These are phyloP conservation scores for Blastobotrys chiropterorum DNA, from an alignment of 805 yeast species.

Conservation along the genomic window DNA sequence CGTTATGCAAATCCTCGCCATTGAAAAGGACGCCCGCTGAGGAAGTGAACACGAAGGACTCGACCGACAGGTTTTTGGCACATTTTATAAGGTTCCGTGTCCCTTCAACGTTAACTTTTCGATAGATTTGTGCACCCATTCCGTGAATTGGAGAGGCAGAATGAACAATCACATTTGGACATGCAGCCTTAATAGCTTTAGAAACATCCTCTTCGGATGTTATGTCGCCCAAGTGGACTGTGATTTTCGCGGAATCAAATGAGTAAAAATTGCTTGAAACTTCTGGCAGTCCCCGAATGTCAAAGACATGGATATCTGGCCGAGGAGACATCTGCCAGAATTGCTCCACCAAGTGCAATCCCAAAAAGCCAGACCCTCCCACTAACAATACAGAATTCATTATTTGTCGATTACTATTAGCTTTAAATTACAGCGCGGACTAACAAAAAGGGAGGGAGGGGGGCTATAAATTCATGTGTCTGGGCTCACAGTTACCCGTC, in stretches of 20 bases:
- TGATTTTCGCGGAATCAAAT: constrained; percentile 53
- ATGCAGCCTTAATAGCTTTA: constrained; percentile 50
- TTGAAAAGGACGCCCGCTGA: constrained; percentile 97
- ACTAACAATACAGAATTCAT: constrained; percentile 54
- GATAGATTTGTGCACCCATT: constrained; percentile 69
- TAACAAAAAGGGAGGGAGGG: background rate
- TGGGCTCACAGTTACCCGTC: background rate
- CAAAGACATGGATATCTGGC: constrained; percentile 80
- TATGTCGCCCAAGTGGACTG: constrained; percentile 74
- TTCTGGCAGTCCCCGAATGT: constrained; percentile 82
- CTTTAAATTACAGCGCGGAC: background rate
- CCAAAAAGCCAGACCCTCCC: constrained; percentile 96
- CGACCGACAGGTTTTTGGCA: constrained; percentile 42
- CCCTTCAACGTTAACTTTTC: constrained; percentile 86
- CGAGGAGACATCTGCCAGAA: constrained; percentile 59
- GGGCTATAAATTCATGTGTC: background rate
- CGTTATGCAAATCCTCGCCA: constrained; percentile 88
- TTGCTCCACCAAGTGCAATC: constrained; percentile 84
- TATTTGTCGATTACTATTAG: background rate
- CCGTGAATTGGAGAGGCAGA: constrained; percentile 98
- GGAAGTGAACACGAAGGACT: constrained; percentile 84
- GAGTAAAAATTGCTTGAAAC: constrained; percentile 63
- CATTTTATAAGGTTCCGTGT: constrained; percentile 68
- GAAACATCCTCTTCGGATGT: constrained; percentile 66
- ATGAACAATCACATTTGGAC: constrained; percentile 79